A percentile compares a stretch with the other conserved stretches of the same genome.
Evolutionary conservation across 2,329 filamentous ascomycete genomes (phyloP).

Genomic region (Cladosporium sp.): DNA sequence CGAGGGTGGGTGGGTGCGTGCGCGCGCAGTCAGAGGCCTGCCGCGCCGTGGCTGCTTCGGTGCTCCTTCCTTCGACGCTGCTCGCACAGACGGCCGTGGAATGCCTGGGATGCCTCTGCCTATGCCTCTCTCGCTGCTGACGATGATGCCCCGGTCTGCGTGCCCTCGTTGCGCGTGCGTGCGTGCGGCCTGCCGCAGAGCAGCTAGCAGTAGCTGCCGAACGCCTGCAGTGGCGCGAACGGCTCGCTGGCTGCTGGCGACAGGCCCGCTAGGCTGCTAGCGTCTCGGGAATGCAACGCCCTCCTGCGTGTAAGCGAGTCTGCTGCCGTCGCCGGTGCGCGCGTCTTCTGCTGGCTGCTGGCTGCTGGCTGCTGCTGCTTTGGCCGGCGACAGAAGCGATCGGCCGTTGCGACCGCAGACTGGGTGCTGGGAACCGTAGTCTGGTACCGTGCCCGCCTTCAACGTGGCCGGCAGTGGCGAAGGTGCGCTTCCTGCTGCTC

Average conservation of each 20-base stretch:
- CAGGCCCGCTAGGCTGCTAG: neutral
- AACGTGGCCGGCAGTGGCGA: neutral
- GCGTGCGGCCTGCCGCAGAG: neutral
- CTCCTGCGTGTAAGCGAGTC: slow-evolving; percentile 5
- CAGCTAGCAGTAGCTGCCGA: slow-evolving; percentile 8
- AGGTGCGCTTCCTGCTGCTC: neutral
- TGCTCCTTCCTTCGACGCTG: neutral
- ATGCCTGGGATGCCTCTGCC: no score
- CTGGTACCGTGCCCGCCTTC: neutral
- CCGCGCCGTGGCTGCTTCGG: neutral
- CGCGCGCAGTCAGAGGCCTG: neutral
- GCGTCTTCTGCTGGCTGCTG: neutral
- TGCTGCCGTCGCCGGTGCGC: neutral
- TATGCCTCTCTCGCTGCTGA: neutral
- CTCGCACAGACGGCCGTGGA: neutral
- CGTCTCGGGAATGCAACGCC: slow-evolving; percentile 2
- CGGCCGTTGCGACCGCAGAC: neutral
- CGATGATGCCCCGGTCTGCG: neutral
- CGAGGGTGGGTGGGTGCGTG: neutral
- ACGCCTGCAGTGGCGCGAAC: slow-evolving; percentile 10
- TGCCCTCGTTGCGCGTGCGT: neutral
- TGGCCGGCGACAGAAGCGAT: neutral
- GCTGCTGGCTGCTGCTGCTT: neutral
- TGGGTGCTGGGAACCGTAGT: neutral
- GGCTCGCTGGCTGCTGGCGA: slow-evolving; percentile 9